phyloP scores from a whole-genome alignment of 2,329 filamentous ascomycete genomes.

The Aphanocladium album region DNA sequence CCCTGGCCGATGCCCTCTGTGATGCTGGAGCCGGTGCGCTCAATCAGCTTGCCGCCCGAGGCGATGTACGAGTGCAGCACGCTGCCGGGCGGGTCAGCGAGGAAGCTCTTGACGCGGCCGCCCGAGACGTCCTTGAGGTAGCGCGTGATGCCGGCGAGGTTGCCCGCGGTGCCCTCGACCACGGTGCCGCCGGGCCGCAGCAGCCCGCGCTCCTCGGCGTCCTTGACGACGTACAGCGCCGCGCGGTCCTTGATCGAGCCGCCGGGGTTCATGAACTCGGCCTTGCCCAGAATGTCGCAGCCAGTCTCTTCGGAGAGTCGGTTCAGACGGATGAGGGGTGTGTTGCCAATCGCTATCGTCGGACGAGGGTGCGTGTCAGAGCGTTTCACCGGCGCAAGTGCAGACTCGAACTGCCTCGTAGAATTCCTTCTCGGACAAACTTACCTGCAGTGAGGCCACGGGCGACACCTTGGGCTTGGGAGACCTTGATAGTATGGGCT shows the following conservation, averaged over 20 bases:
- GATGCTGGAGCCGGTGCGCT: slow-evolving; percentile 80
- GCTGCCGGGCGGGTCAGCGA: slow-evolving; percentile 90
- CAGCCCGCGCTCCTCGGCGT: slow-evolving; percentile 84
- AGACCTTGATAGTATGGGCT: slow-evolving; percentile 65
- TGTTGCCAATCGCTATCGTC: slow-evolving; percentile 87
- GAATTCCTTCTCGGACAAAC: slow-evolving; percentile 14
- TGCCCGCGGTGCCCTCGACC: slow-evolving; percentile 91
- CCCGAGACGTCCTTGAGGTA: slow-evolving; percentile 80
- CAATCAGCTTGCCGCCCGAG: slow-evolving; percentile 76
- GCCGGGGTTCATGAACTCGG: slow-evolving; percentile 98
- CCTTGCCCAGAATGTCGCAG: slow-evolving; percentile 92
- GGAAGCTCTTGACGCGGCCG: slow-evolving; percentile 76
- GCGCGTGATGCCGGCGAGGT: slow-evolving; percentile 79
- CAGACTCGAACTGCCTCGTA: neutral
- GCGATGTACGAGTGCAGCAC: slow-evolving; percentile 90
- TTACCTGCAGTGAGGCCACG: slow-evolving; percentile 77
- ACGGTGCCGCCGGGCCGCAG: slow-evolving; percentile 85
- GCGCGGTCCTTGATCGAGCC: slow-evolving; percentile 95
- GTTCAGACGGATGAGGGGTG: slow-evolving; percentile 86
- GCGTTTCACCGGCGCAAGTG: neutral
- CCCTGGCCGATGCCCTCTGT: slow-evolving; percentile 98
- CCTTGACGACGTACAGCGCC: slow-evolving; percentile 86
- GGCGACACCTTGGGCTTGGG: slow-evolving; percentile 72
- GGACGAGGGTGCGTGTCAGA: neutral
- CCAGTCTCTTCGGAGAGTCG: slow-evolving; percentile 83